Percentiles rank a stretch among this genome's conserved stretches.
phyloP scores from a whole-genome alignment of 2,329 filamentous ascomycete species.

The Paracoccidioides lutzii region DNA sequence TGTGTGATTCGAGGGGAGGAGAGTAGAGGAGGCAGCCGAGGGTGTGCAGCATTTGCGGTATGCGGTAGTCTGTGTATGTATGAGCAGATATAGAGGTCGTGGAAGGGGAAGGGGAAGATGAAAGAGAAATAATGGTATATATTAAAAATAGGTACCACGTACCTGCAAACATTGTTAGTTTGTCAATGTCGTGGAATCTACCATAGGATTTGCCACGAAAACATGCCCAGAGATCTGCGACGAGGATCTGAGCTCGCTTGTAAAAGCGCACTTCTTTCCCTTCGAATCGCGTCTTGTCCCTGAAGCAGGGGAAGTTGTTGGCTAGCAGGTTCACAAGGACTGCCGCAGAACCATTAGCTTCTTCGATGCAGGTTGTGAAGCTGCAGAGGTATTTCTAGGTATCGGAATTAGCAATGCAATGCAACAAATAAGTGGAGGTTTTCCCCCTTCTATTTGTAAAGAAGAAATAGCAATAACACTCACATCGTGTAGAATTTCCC shows the following conservation, averaged over 20 bases:
- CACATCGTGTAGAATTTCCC: conserved; percentile 65
- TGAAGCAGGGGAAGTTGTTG: conserved; percentile 70
- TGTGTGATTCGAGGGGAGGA: conserved; percentile 59
- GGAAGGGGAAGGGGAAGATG: background rate
- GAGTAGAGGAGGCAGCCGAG: conserved; percentile 76
- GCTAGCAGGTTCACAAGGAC: conserved; percentile 75
- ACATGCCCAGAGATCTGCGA: conserved; percentile 92
- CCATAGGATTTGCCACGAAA: conserved; percentile 74
- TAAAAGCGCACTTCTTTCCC: conserved; percentile 66
- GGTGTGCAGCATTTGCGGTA: conserved; percentile 81
- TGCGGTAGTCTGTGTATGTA: conserved; percentile 59
- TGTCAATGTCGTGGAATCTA: conserved; percentile 77
- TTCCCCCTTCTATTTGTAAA: background rate
- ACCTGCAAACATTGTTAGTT: conserved; percentile 92
- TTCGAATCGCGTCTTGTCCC: conserved; percentile 66
- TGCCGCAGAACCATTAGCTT: conserved; percentile 67
- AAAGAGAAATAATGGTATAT: background rate
- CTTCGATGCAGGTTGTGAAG: conserved; percentile 58
- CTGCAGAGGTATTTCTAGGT: conserved; percentile 60
- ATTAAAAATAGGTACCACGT: conserved; percentile 8
- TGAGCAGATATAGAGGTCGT: background rate
- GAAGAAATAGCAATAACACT: conserved; percentile 9
- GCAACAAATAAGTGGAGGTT: background rate
- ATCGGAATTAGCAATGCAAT: background rate
- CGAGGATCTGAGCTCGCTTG: conserved; percentile 91